A percentile compares a stretch with the other conserved stretches of the same genome.
phyloP scores from a whole-genome alignment of 306 rosid genomes.

The Malus orientalis region DNA sequence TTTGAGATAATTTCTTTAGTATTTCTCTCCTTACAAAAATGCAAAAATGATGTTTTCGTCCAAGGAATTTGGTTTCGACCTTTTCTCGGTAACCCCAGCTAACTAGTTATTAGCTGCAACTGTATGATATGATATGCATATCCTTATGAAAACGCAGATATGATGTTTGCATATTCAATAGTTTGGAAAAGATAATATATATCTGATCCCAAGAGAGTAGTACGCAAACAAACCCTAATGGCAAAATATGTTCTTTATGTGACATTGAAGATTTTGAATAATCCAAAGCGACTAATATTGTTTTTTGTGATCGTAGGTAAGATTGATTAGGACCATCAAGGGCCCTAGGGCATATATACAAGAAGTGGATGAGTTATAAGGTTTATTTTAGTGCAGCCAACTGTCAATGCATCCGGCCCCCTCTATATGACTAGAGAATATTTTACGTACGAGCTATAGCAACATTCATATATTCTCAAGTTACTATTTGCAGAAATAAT shows the following conservation, averaged over 20 bases:
- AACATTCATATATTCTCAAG: not conserved
- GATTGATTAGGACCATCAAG: slow-evolving; percentile 17
- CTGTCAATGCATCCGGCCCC: not conserved
- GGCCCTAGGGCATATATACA: not conserved
- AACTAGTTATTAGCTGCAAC: not conserved
- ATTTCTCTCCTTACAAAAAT: not conserved
- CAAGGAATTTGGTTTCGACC: not conserved
- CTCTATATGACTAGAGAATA: not conserved
- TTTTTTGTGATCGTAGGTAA: slow-evolving; percentile 16
- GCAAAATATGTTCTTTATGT: not conserved
- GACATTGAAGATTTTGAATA: not conserved
- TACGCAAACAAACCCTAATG: slow-evolving; percentile 12
- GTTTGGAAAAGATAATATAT: not conserved
- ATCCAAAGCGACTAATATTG: slow-evolving; percentile 10
- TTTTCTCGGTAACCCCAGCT: not conserved
- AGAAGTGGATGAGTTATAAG: not conserved
- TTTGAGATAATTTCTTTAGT: too few species aligned
- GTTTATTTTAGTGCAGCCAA: slow-evolving; percentile 1
- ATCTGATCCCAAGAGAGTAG: slow-evolving; percentile 26
- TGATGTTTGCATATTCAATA: not conserved
- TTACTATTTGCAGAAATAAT: not conserved
- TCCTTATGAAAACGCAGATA: not conserved
- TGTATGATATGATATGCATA: not conserved
- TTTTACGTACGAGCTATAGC: not conserved
- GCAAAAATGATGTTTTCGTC: not conserved